These are phyloP conservation scores for Emmonsiellopsis sp. DNA, from an alignment of 2,329 filamentous ascomycete species.

Conservation along the genomic window DNA sequence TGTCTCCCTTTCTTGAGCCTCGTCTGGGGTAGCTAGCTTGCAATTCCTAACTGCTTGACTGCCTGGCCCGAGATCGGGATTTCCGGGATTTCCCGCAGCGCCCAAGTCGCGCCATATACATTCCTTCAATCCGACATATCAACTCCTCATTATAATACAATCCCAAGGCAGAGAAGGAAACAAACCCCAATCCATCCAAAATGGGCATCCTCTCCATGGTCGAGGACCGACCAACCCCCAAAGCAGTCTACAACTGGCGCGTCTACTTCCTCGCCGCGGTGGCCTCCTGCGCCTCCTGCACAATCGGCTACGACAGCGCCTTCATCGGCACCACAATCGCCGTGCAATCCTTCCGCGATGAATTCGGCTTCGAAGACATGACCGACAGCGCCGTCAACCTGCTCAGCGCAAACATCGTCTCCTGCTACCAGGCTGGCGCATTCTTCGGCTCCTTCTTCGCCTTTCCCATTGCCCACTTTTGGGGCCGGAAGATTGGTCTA, in stretches of 20 bases:
- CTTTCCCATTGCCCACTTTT: conserved; percentile 56
- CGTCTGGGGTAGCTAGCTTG: too few relatives aligned
- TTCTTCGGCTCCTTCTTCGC: conserved; percentile 71
- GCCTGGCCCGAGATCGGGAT: too few relatives aligned
- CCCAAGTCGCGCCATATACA: too few relatives aligned
- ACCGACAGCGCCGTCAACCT: conserved; percentile 43
- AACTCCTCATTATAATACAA: too few relatives aligned
- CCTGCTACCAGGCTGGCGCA: conserved; percentile 71
- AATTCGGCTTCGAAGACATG: conserved; percentile 56
- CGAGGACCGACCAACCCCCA: conserved; percentile 46
- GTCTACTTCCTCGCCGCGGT: conserved; percentile 47
- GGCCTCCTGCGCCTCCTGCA: conserved; percentile 49
- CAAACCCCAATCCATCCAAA: conserved; percentile 1
- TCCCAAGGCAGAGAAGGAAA: too few relatives aligned
- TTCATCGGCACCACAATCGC: conserved; percentile 73
- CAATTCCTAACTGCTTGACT: too few relatives aligned
- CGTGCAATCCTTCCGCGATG: conserved; percentile 57
- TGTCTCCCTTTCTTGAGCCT: too few relatives aligned
- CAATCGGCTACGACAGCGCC: conserved; percentile 59
- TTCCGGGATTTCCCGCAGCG: too few relatives aligned
- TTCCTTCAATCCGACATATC: too few relatives aligned
- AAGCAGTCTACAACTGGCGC: conserved; percentile 52
- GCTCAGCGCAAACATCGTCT: conserved; percentile 67
- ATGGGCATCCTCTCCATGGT: conserved; percentile 34
- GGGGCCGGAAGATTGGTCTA: conserved; percentile 58